Evolutionary conservation across 2,329 filamentous ascomycete genomes (phyloP).

Genomic region (Calonectria pseudoturangicola): DNA sequence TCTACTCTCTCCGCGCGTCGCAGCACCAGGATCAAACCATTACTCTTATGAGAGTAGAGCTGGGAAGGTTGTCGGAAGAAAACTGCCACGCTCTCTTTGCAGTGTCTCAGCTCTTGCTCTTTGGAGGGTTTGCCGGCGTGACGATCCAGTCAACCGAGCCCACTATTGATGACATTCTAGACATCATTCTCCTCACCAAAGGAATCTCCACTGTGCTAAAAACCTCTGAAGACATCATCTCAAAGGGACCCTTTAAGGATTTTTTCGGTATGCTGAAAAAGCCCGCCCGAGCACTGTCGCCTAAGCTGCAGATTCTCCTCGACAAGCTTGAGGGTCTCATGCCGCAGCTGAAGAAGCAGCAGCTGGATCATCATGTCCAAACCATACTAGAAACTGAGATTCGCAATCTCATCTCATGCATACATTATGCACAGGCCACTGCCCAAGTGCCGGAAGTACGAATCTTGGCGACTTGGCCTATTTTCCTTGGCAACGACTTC

Average conservation of each 20-base stretch:
- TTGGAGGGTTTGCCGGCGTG: slow-evolving; percentile 5
- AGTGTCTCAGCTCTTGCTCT: background rate
- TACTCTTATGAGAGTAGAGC: background rate
- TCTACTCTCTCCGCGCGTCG: background rate
- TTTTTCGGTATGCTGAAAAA: background rate
- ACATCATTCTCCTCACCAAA: background rate
- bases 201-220: background rate
- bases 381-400: background rate
- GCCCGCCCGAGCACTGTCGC: background rate
- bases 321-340: background rate
- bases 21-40: slow-evolving; percentile 2
- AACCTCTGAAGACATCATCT: background rate
- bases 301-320: background rate
- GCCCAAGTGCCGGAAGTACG: background rate
- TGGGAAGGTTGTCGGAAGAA: background rate
- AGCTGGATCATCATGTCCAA: background rate
- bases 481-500: background rate
- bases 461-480: slow-evolving; percentile 10
- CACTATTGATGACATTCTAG: background rate
- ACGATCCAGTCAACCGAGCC: background rate
- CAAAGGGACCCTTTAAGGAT: background rate
- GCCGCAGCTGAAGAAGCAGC: background rate
- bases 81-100: slow-evolving; percentile 8
- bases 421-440: background rate
- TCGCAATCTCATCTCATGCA: background rate